phyloP scores from a whole-genome alignment of 2,329 filamentous ascomycete species.

The Mariannaea sp. region DNA sequence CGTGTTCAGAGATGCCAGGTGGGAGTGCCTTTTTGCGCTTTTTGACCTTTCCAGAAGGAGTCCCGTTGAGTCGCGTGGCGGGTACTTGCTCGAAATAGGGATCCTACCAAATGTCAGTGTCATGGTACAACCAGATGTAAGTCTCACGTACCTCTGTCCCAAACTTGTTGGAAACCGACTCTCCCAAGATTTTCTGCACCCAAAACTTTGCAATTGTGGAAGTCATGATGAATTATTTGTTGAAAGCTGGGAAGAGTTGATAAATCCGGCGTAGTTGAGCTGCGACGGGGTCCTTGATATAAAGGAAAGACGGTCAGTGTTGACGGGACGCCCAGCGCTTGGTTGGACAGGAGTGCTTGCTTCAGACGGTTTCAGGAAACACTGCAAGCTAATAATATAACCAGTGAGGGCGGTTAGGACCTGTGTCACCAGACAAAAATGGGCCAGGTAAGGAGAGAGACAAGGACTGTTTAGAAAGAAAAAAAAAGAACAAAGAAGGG shows the following conservation, averaged over 20 bases:
- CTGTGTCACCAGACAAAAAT: slow-evolving; percentile 15
- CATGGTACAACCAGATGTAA: slow-evolving; percentile 1
- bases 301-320: no score
- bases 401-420: no score
- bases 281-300: slow-evolving; percentile 7
- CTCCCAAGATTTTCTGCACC: slow-evolving; percentile 61
- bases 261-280: background rate
- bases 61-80: slow-evolving; percentile 70
- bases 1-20: slow-evolving; percentile 79
- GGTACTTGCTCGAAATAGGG: slow-evolving; percentile 86
- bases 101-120: slow-evolving; percentile 62
- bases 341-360: slow-evolving; percentile 26
- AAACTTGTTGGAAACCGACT: slow-evolving; percentile 61
- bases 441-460: background rate
- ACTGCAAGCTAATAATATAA: no score
- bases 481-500: background rate
- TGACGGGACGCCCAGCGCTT: no score
- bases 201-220: slow-evolving; percentile 58
- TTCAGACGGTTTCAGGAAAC: slow-evolving; percentile 34
- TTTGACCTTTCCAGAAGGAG: slow-evolving; percentile 72
- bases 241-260: background rate
- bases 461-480: no score
- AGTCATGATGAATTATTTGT: slow-evolving; percentile 50
- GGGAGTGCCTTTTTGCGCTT: slow-evolving; percentile 86
- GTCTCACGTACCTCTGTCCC: slow-evolving; percentile 54